Evolutionary conservation across 2,329 filamentous ascomycete genomes (phyloP).

Genomic region (Penicillium polonicum): DNA sequence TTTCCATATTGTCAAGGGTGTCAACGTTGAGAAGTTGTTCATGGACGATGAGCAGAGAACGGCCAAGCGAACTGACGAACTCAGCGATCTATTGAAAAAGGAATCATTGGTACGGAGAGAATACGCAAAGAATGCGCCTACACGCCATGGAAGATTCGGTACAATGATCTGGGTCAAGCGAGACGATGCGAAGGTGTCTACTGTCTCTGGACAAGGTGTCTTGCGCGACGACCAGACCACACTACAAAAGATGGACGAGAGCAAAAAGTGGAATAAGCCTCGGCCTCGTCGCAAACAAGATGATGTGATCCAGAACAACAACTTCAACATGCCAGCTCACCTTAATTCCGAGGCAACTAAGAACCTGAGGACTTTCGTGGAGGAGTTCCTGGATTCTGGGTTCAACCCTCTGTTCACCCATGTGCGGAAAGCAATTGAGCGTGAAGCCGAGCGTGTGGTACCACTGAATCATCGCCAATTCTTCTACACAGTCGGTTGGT

Average conservation of each 20-base stretch:
- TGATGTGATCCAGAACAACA: constrained; percentile 59
- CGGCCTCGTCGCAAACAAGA: constrained; percentile 61
- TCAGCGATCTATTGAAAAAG: constrained; percentile 72
- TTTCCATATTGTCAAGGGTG: constrained; percentile 88
- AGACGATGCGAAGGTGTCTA: constrained; percentile 78
- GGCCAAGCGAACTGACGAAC: constrained; percentile 68
- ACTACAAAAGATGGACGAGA: constrained; percentile 83
- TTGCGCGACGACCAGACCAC: constrained; percentile 70
- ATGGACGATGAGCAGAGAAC: constrained; percentile 73
- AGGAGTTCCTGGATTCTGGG: constrained; percentile 89
- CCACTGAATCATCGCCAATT: constrained; percentile 78
- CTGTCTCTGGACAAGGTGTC: constrained; percentile 84
- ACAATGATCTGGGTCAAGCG: constrained; percentile 97
- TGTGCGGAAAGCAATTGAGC: constrained; percentile 82
- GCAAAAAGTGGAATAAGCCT: constrained; percentile 86
- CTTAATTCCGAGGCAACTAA: constrained; percentile 72
- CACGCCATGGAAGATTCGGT: constrained; percentile 88
- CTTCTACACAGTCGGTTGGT: constrained; percentile 92
- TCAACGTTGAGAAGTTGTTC: constrained; percentile 81
- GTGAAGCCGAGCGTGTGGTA: constrained; percentile 79
- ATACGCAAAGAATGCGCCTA: constrained; percentile 74
- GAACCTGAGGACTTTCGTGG: constrained; percentile 76
- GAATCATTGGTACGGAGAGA: constrained; percentile 80
- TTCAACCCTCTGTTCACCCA: constrained; percentile 91
- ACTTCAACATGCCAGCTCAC: constrained; percentile 71